phyloP scores from a whole-genome alignment of 208 protist genomes.

The Crithidia fasciculata region DNA sequence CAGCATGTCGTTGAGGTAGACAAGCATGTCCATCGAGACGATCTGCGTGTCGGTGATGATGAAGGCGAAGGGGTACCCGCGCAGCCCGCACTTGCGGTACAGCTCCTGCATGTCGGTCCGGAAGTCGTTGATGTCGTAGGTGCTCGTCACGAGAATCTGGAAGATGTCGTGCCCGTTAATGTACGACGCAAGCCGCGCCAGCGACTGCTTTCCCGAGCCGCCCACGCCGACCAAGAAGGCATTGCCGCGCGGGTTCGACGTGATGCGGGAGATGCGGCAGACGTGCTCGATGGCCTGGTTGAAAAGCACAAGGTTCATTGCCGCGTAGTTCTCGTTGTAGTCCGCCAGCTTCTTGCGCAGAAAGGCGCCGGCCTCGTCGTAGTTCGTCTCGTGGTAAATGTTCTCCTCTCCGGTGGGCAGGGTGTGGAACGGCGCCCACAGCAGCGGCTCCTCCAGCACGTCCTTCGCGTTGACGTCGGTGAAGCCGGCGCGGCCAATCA shows the following conservation, averaged over 20 bases:
- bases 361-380: constrained; percentile 78
- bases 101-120: constrained; percentile 95
- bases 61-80: constrained; percentile 95
- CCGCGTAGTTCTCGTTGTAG: constrained; percentile 96
- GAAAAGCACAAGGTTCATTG: constrained; percentile 98
- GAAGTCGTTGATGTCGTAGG: constrained; percentile 97
- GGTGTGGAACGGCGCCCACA: constrained; percentile 95
- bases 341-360: constrained; percentile 93
- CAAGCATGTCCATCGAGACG: constrained; percentile 95
- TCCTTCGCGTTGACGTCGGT: constrained; percentile 86
- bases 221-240: constrained; percentile 96
- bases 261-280: constrained; percentile 96
- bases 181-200: constrained; percentile 95
- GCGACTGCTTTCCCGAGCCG: constrained; percentile 94
- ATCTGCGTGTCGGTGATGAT: constrained; percentile 98
- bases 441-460: constrained; percentile 87
- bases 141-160: constrained; percentile 97
- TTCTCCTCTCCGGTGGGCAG: constrained; percentile 89
- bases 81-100: constrained; percentile 96
- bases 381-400: constrained; percentile 89
- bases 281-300: constrained; percentile 98
- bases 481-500: constrained; percentile 84
- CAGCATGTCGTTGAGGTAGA: constrained; percentile 98
- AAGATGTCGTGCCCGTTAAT: constrained; percentile 98
- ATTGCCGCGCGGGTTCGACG: constrained; percentile 95